These are phyloP conservation scores for Amaranthus palmeri DNA, from an alignment of 148 eudicot species.

Conservation along the genomic window DNA sequence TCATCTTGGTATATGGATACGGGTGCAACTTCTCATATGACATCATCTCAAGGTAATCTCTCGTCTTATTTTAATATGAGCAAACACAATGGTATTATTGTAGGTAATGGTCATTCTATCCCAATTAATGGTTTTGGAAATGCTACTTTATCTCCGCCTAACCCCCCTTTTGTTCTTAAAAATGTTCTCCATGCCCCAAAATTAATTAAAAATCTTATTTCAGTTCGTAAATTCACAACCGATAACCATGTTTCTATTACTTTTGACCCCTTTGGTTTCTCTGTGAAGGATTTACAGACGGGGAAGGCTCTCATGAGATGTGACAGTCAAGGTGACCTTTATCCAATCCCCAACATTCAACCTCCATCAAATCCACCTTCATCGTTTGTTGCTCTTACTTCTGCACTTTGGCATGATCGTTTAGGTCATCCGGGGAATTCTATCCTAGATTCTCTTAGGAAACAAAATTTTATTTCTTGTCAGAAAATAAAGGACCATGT, in stretches of 20 bases:
- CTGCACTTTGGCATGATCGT: not conserved
- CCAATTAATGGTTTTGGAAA: not conserved
- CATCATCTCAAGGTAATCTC: too few species aligned
- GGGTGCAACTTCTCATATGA: too few species aligned
- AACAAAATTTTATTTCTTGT: not conserved
- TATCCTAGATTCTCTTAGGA: not conserved
- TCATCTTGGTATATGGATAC: too few species aligned
- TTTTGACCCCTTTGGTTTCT: too few species aligned
- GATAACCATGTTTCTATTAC: too few species aligned
- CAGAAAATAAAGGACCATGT: not conserved
- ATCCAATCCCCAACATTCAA: not conserved
- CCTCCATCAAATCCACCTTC: not conserved
- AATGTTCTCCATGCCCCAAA: slow-evolving; percentile 2
- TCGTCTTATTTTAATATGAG: too few species aligned
- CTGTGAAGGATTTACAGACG: not conserved
- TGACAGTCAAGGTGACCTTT: not conserved
- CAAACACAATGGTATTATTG: not conserved
- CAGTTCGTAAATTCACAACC: too few species aligned
- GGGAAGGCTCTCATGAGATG: not conserved
- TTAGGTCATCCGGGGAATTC: not conserved
- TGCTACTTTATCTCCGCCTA: not conserved
- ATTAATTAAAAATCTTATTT: not conserved
- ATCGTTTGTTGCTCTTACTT: not conserved
- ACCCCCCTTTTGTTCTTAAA: not conserved
- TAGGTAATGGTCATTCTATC: not conserved